Percentiles rank a stretch among this genome's conserved stretches.
These are phyloP conservation scores for Penicillium sp. DNA, from an alignment of 2,329 filamentous ascomycete species.

Conservation along the genomic window DNA sequence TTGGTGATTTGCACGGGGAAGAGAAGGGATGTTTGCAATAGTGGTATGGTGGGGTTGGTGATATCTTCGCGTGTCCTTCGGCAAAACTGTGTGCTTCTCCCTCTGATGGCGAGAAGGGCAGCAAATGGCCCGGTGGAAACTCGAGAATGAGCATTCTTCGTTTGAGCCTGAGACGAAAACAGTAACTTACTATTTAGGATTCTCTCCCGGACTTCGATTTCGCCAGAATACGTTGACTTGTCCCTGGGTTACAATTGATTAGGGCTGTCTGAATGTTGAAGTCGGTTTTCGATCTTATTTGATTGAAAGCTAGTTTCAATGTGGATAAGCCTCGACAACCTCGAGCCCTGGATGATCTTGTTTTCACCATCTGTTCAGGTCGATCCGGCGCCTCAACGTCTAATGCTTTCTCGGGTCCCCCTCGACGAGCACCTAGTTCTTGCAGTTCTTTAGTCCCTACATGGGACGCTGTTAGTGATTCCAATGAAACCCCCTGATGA, in stretches of 20 bases:
- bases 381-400: background rate
- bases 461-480: constrained; percentile 9
- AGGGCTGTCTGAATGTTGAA: background rate
- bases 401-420: background rate
- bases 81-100: background rate
- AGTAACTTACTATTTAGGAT: constrained; percentile 7
- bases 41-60: background rate
- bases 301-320: background rate
- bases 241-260: background rate
- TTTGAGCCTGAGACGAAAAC: background rate
- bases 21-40: background rate
- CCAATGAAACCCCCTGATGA: constrained; percentile 11
- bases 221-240: background rate
- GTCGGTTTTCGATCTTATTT: background rate
- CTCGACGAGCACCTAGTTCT: constrained; percentile 6
- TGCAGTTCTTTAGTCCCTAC: background rate
- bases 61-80: background rate
- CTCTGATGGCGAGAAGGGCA: background rate
- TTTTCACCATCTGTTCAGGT: background rate
- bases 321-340: background rate
- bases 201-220: background rate
- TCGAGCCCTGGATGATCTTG: background rate
- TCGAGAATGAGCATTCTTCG: background rate
- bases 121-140: background rate
- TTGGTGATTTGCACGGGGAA: constrained; percentile 6